These are phyloP conservation scores for Mycena rebaudengoi DNA, from an alignment of 768 basidiomycete genomes.

Conservation along the genomic window DNA sequence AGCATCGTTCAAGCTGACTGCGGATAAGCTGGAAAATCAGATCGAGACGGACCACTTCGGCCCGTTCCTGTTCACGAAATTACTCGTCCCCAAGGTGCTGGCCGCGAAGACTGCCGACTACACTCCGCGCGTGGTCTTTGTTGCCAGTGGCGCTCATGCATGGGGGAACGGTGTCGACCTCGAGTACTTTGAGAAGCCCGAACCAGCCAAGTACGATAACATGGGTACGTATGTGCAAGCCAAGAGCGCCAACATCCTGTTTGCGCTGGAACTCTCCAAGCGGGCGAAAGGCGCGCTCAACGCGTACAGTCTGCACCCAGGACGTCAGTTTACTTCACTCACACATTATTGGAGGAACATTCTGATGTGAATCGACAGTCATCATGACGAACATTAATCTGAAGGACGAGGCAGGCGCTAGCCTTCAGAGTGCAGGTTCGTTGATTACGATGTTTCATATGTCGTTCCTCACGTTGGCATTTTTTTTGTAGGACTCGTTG, in stretches of 20 bases:
- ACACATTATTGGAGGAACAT: too few species aligned
- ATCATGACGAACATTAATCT: neutral
- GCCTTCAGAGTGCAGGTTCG: too few species aligned
- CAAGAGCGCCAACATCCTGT: conserved; percentile 10
- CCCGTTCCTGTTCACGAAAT: conserved; percentile 17
- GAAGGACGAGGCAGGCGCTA: neutral
- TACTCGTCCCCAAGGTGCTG: conserved; percentile 8
- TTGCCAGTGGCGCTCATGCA: conserved; percentile 6
- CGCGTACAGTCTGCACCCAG: conserved; percentile 13
- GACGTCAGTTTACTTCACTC: neutral
- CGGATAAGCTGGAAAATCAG: conserved; percentile 10
- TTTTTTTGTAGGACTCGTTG: neutral
- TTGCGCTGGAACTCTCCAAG: conserved; percentile 10
- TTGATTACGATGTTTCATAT: too few species aligned
- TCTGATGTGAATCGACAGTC: neutral
- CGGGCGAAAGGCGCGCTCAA: conserved; percentile 1
- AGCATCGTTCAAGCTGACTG: conserved; percentile 1
- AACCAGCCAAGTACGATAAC: neutral
- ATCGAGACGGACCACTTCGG: conserved; percentile 5
- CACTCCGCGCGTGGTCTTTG: conserved; percentile 10
- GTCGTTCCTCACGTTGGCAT: too few species aligned
- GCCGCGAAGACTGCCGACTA: neutral
- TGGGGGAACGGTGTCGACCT: neutral
- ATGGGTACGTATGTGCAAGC: neutral
- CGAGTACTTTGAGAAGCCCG: neutral